Conservation (phyloP, 176 grass and related monocot genomes). For the Rhynchospora pubera region DNA sequence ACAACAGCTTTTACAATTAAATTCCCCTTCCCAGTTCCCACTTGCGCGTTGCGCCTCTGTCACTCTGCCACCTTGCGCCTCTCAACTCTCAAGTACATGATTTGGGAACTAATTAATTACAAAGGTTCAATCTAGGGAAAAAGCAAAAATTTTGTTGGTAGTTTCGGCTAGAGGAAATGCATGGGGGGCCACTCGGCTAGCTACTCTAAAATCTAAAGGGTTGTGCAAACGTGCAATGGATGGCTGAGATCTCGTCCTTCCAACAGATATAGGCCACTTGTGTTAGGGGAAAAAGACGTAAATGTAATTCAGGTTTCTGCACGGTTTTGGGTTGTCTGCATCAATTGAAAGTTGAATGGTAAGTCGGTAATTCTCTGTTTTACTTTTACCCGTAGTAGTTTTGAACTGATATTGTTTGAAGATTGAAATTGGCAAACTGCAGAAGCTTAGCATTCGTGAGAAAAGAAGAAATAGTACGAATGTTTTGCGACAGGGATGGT, state of each 20-base stretch:
- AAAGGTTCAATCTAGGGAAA: background rate
- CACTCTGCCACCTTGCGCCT: conserved; percentile 2
- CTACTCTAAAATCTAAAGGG: background rate
- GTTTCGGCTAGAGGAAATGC: conserved; percentile 4
- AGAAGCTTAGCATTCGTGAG: background rate
- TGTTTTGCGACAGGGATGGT: background rate
- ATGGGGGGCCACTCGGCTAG: background rate
- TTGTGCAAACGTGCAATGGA: background rate
- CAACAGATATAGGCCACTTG: background rate
- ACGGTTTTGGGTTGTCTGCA: background rate
- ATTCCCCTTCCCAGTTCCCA: background rate
- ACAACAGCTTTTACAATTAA: conserved; percentile 2
- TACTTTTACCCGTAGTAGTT: background rate
- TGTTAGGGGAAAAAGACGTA: background rate
- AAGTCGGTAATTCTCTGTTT: background rate
- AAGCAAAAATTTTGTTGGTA: background rate
- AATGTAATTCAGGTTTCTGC: background rate
- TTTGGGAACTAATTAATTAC: background rate
- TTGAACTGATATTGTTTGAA: background rate
- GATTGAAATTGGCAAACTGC: too few relatives aligned
- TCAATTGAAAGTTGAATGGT: background rate
- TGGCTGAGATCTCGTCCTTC: background rate
- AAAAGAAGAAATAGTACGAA: background rate
- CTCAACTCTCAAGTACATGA: conserved; percentile 2
- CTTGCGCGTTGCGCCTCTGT: conserved; percentile 9